These are phyloP conservation scores for Dryadomyces quercivorus DNA, from an alignment of 2,329 filamentous ascomycete species.

Conservation along the genomic window DNA sequence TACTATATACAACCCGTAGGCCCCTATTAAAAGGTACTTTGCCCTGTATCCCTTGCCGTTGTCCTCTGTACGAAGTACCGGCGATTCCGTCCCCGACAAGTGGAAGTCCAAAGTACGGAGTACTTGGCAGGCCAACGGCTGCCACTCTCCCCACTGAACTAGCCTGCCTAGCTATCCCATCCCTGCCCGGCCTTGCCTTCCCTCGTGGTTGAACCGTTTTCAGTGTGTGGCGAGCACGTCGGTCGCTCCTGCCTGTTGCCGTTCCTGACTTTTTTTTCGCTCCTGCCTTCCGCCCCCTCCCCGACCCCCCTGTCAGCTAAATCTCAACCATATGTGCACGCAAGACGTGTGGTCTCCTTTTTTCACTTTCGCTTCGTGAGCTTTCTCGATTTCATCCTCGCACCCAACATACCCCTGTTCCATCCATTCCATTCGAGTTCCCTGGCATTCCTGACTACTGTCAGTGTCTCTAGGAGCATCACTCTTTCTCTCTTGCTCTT, in stretches of 20 bases:
- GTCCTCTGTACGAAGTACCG: too few species aligned
- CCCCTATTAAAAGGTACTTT: too few species aligned
- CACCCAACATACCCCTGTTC: not conserved
- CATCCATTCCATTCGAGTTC: not conserved
- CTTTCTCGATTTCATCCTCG: not conserved
- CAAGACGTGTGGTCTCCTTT: not conserved
- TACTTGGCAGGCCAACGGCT: not conserved
- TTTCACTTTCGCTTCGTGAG: not conserved
- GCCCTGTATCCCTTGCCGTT: too few species aligned
- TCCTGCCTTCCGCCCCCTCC: not conserved
- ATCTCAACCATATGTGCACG: too few species aligned
- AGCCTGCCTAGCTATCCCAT: not conserved
- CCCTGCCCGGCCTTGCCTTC: not conserved
- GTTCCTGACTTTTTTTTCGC: too few species aligned
- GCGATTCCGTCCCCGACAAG: too few species aligned
- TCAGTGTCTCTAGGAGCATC: too few species aligned
- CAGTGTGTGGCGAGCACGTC: not conserved
- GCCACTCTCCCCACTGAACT: not conserved
- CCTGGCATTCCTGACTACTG: too few species aligned
- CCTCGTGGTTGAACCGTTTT: not conserved
- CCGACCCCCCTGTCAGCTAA: too few species aligned
- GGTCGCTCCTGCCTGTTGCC: not conserved
- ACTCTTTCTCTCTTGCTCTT: not conserved
- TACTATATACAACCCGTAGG: not conserved
- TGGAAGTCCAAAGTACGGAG: too few species aligned